Evolutionary conservation across 306 rosid species (phyloP).

Genomic region (Inga leiocalycina): DNA sequence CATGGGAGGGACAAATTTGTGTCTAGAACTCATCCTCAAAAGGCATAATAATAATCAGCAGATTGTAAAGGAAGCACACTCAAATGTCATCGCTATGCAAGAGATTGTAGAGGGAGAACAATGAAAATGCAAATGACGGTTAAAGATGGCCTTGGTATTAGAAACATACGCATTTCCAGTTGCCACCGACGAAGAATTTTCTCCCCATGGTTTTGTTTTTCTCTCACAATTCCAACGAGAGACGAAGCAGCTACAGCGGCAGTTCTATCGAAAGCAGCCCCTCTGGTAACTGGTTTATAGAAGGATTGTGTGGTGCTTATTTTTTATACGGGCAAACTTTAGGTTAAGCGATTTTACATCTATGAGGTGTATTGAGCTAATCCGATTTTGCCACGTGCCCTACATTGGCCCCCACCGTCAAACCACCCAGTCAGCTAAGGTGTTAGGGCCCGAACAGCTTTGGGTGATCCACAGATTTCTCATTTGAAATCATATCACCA

Average conservation of each 20-base stretch:
- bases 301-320: neutral
- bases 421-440: neutral
- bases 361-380: neutral
- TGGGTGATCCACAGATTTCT: neutral
- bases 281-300: neutral
- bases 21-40: neutral
- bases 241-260: conserved; percentile 3
- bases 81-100: conserved; percentile 21
- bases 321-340: neutral
- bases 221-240: conserved; percentile 34
- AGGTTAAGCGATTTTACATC: neutral
- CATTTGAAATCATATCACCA: neutral
- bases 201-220: conserved; percentile 51
- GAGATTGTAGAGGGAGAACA: neutral
- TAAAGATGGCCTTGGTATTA: neutral
- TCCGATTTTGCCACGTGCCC: neutral
- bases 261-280: neutral
- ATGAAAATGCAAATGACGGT: neutral
- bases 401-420: neutral
- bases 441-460: neutral
- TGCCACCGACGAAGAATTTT: conserved; percentile 89
- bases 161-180: conserved; percentile 90
- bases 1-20: neutral
- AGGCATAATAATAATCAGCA: neutral
- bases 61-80: neutral